These are phyloP conservation scores for Lactarius deliciosus DNA, from an alignment of 768 basidiomycete genomes.

Conservation along the genomic window DNA sequence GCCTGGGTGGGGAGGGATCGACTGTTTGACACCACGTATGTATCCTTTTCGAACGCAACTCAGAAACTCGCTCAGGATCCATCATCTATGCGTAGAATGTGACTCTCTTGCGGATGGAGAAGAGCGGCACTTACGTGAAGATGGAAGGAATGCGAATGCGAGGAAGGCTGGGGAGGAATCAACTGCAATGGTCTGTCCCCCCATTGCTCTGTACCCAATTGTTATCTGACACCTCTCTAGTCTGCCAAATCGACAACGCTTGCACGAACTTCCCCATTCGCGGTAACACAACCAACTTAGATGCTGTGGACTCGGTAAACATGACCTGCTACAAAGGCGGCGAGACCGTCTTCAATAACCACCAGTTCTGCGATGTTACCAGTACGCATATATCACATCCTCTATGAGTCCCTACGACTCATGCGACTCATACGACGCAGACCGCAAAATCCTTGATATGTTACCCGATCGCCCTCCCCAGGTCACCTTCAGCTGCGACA, in stretches of 20 bases:
- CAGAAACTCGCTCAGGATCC: background rate
- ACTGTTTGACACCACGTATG: slow-evolving; percentile 90
- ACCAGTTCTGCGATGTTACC: slow-evolving; percentile 98
- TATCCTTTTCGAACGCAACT: slow-evolving; percentile 22
- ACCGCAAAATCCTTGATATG: slow-evolving; percentile 91
- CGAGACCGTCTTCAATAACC: slow-evolving; percentile 89
- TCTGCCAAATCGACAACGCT: slow-evolving; percentile 79
- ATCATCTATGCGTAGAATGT: slow-evolving; percentile 58
- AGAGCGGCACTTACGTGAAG: slow-evolving; percentile 75
- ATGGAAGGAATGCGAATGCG: slow-evolving; percentile 80
- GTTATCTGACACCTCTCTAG: slow-evolving; percentile 42
- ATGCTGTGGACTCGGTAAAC: slow-evolving; percentile 47
- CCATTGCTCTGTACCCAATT: background rate
- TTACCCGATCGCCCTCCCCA: slow-evolving; percentile 92
- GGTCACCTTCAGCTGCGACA: slow-evolving; percentile 93
- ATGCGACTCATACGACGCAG: slow-evolving; percentile 41
- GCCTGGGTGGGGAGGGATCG: slow-evolving; percentile 95
- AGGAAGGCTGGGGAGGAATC: slow-evolving; percentile 93
- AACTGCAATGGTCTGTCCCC: slow-evolving; percentile 87
- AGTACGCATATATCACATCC: slow-evolving; percentile 53
- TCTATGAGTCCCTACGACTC: slow-evolving; percentile 6
- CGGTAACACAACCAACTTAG: slow-evolving; percentile 41
- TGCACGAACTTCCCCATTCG: slow-evolving; percentile 77
- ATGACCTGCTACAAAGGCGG: slow-evolving; percentile 97
- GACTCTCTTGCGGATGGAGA: slow-evolving; percentile 92